Evolutionary conservation across 169 alveolate species (phyloP).

Genomic region (Cardiosporidium cionae): DNA sequence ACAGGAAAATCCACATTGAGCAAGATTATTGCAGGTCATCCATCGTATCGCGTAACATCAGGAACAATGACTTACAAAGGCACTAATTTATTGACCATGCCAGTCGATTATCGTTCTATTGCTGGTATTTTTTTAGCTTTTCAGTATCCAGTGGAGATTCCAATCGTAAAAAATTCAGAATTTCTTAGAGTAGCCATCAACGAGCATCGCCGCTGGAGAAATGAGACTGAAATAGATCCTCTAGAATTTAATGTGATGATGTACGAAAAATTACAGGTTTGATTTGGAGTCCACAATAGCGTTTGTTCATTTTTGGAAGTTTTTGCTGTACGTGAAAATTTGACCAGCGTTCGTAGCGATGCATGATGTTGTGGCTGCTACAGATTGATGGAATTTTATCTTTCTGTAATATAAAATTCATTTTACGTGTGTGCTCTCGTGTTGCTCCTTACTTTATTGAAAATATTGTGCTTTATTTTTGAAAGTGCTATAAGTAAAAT

Average conservation of each 20-base stretch:
- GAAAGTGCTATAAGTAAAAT: no score
- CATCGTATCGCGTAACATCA: constrained; percentile 37
- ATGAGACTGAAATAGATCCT: constrained; percentile 36
- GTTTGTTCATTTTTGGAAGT: no score
- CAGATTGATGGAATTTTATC: no score
- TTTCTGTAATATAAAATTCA: no score
- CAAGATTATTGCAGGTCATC: constrained; percentile 50
- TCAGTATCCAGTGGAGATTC: constrained; percentile 52
- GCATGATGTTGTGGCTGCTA: no score
- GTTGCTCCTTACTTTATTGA: no score
- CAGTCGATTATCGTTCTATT: constrained; percentile 43
- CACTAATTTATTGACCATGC: constrained; percentile 21
- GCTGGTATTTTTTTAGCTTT: constrained; percentile 51
- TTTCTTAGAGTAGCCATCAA: constrained; percentile 35
- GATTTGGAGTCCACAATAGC: no score
- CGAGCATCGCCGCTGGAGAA: constrained; percentile 33
- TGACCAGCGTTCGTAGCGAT: no score
- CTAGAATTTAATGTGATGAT: constrained; percentile 25
- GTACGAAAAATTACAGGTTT: not conserved
- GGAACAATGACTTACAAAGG: constrained; percentile 43
- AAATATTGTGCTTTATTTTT: no score
- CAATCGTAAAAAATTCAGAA: constrained; percentile 44
- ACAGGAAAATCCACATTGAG: constrained; percentile 50
- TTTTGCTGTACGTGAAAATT: no score
- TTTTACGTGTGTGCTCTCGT: no score